These are phyloP conservation scores for Physocladia obscura DNA, from an alignment of 192 early-diverging fungal species.

Conservation along the genomic window DNA sequence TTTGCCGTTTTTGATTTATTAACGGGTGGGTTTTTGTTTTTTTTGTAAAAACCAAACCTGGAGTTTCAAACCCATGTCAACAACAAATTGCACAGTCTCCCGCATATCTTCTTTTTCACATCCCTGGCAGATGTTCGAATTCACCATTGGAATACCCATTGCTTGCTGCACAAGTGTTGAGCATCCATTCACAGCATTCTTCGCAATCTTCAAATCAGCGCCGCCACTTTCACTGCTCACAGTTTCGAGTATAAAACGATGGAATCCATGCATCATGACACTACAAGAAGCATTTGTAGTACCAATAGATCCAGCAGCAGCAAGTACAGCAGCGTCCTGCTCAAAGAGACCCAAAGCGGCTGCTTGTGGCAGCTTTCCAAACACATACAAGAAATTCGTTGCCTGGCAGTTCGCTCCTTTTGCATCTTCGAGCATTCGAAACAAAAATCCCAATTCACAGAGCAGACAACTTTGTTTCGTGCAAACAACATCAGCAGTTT, in stretches of 20 bases:
- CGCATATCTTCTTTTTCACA: constrained; percentile 63
- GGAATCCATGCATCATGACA: constrained; percentile 80
- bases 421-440: constrained; percentile 85
- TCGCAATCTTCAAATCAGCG: constrained; percentile 24
- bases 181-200: background rate
- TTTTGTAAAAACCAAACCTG: too few species aligned
- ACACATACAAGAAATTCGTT: constrained; percentile 81
- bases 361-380: constrained; percentile 82
- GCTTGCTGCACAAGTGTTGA: constrained; percentile 48
- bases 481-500: too few species aligned
- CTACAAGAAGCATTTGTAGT: constrained; percentile 55
- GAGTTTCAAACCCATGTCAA: constrained; percentile 77
- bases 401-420: constrained; percentile 96
- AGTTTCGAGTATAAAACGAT: constrained; percentile 87
- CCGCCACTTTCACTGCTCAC: constrained; percentile 27
- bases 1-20: too few species aligned
- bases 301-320: background rate
- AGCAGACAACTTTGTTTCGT: constrained; percentile 63
- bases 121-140: constrained; percentile 63
- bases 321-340: constrained; percentile 64
- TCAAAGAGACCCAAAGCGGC: constrained; percentile 85
- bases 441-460: constrained; percentile 93
- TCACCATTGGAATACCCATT: constrained; percentile 66
- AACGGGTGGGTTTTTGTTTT: too few species aligned
- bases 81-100: constrained; percentile 73